Percentiles rank a stretch among this genome's conserved stretches.
Conservation (phyloP, 139 green algal genomes). For the Chlorella sp. region DNA sequence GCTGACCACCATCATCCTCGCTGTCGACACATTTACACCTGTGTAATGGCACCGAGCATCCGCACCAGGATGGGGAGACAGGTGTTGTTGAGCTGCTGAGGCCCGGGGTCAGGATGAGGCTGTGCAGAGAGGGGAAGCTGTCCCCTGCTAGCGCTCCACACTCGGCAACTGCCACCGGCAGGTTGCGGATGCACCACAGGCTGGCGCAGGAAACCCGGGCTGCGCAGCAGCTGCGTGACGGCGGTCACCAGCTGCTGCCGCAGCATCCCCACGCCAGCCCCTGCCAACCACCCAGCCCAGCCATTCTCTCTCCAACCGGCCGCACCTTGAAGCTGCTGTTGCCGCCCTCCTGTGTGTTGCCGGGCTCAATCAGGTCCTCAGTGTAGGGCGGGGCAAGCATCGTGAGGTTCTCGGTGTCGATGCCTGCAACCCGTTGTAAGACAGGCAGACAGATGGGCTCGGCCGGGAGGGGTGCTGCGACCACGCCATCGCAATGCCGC, state of each 20-base stretch:
- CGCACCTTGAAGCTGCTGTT: not conserved
- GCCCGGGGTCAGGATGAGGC: not conserved
- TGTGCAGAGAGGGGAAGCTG: not conserved
- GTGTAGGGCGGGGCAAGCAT: not conserved
- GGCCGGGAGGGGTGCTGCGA: too few species aligned
- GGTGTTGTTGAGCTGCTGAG: not conserved
- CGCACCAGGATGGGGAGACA: too few species aligned
- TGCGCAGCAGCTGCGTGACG: not conserved
- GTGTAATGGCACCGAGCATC: too few species aligned
- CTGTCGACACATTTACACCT: too few species aligned
- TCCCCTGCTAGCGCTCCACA: not conserved
- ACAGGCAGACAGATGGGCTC: too few species aligned
- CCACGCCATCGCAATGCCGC: too few species aligned
- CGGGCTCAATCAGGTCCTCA: conserved; percentile 4
- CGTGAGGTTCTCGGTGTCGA: conserved; percentile 21
- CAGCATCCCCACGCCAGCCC: too few species aligned
- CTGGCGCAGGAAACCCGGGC: not conserved
- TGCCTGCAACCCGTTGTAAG: too few species aligned
- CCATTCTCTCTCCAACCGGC: too few species aligned
- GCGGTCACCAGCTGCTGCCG: not conserved
- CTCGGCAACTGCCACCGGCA: not conserved
- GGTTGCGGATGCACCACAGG: not conserved
- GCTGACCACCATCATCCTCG: too few species aligned
- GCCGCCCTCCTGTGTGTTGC: conserved; percentile 3
- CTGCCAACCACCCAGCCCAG: too few species aligned